Base-by-base conservation (phyloP, 2,329 filamentous ascomycete genomes). In the Thielaviopsis punctulata region DNA sequence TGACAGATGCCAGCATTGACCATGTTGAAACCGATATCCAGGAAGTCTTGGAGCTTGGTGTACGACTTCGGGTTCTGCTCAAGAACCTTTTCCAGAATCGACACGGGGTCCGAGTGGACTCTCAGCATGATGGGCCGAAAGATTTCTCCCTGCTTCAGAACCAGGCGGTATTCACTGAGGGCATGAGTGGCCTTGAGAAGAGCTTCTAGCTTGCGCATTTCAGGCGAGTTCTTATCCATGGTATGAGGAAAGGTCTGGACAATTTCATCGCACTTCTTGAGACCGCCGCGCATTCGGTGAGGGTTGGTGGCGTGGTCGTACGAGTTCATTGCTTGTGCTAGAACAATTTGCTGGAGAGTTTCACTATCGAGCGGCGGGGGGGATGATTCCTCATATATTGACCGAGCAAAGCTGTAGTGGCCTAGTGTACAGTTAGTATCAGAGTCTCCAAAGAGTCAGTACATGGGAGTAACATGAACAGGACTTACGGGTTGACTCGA, bases 291-390 rank as follows among this genome's bases (percentile, higher is more conserved):
- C 1, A 76, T 84, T 52, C 78, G 77, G 59, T 90, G 88, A 0
- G 84, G 83, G 60, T 92, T 92, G 21, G 82, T 85, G 2, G 86
- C 85, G 61, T 86, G 86, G 60, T 92, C 86, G 61, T 88, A 92
- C 3, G 82, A 76, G 51, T 76, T 72, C 68, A 88, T 74, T 1
- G 82, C 81, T 46, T 79, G 72, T 1, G 70, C 70, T 43, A 84
- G 67, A 8, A 87, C 69, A 1, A 78, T 76, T 4, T 77, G 72
- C 60, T 79, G 75, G 1, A 86, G 65, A 6, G 71, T 62, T 2
- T 72, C 64, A 2, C 62, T 60, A 2, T 72, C 60, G 2, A 86
- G 67, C 4, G 74, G 73, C 3, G 62, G 64, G 18, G 76, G 68
- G 1, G 66, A 61, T 0, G 69, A 66, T 23, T 73, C 69, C 58